A percentile compares a stretch with the other conserved stretches of the same genome.
These are phyloP conservation scores for Coffea eugenioides DNA, from an alignment of 257 asterid species.

Conservation along the genomic window DNA sequence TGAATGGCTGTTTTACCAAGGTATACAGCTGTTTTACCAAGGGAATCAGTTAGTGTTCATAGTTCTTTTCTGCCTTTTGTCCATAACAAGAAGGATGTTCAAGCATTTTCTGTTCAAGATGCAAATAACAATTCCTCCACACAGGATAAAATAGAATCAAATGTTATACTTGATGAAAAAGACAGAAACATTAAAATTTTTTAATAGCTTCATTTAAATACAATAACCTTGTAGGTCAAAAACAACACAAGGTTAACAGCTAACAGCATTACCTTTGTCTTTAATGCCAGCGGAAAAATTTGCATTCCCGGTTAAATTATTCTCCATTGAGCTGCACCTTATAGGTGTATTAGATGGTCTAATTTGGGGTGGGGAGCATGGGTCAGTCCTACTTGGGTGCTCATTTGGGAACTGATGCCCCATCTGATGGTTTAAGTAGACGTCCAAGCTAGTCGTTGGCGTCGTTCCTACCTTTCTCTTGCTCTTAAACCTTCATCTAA, in stretches of 20 bases:
- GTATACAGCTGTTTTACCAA: neutral
- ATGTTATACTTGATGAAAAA: neutral
- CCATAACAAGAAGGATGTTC: neutral
- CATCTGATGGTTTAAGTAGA: conserved; percentile 48
- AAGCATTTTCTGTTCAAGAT: neutral
- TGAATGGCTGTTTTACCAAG: neutral
- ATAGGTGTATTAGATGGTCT: conserved; percentile 49
- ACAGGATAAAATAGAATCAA: neutral
- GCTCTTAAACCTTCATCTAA: conserved; percentile 96
- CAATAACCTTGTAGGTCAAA: neutral
- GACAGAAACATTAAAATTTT: neutral
- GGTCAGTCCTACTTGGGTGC: conserved; percentile 39
- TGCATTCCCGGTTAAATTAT: conserved; percentile 39
- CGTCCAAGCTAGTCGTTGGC: conserved; percentile 52
- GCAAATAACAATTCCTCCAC: neutral
- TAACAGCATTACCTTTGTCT: conserved; percentile 45
- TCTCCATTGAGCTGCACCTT: conserved; percentile 55
- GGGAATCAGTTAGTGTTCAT: neutral
- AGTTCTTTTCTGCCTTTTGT: too few relatives aligned
- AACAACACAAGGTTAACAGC: conserved; percentile 14
- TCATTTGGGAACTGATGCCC: conserved; percentile 34
- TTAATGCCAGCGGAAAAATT: conserved; percentile 44
- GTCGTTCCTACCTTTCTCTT: conserved; percentile 66
- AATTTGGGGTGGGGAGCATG: conserved; percentile 43
- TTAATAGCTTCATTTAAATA: neutral